Base-by-base conservation (phyloP, 2,329 filamentous ascomycete species). In the Aspergillus pseudoterreus region DNA sequence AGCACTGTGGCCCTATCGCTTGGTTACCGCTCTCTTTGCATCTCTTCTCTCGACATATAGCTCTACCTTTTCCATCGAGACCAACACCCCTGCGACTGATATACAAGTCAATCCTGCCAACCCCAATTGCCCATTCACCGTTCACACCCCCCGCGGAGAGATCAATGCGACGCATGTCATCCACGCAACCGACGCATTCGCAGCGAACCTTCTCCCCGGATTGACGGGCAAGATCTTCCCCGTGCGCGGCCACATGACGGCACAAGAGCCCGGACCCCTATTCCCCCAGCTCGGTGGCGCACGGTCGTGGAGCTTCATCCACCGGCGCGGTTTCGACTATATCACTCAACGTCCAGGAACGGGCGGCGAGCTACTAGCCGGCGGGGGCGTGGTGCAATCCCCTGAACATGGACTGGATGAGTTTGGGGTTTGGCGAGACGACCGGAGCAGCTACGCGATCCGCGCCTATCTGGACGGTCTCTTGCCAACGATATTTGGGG, bases 161-260 rank as follows among this genome's bases (percentile, higher is more conserved):
- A 70, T 82, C 8, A 53, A 24, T 6, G 74, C 77, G 0, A 62
- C 61, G 12, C 71, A 70, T 36, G 74, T 82, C 10, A 70, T 82
- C 6, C 63, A 82, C 32, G 79, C 79, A 9, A 82, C 79, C 12
- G 82, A 82, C 57, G 79, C 70, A 12, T 82, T 81, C 62, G 78
- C 78, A 6, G 75, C 74, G 1, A 67, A 65, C 4, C 59, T 82
- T 3, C 69, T 74, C 55, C 69, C 71, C 10, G 63, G 53, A 17
- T 72, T 80, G 45, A 75, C 75, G 50, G 75, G 75, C 6, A 68
- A 74, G 19, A 73, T 82, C 14, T 73, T 80, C 3, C 79, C 80
- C 0, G 51, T 78, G 6, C 68, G 79, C 2, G 79, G 78, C 0
- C 78, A 82, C 55, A 70, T 81, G 45, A 75, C 76, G 1, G 77